Conservation (phyloP, 2,329 filamentous ascomycete species). For the Aspergillus sp. region DNA sequence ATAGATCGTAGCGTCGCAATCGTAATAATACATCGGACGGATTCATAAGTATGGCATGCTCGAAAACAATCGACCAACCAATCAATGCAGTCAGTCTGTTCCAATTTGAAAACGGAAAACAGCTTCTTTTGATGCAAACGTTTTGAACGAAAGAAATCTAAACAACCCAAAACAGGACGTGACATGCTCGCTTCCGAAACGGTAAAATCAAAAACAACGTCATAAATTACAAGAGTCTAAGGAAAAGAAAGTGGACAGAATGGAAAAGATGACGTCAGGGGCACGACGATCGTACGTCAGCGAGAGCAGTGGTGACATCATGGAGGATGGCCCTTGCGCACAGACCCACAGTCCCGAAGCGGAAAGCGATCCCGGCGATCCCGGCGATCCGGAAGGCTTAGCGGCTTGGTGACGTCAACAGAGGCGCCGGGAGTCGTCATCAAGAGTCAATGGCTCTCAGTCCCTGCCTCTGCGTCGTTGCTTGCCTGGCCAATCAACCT, state of each 20-base stretch:
- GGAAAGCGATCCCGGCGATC: constrained; percentile 12
- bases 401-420: too few species aligned
- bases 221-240: not conserved
- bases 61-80: too few species aligned
- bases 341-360: constrained; percentile 6
- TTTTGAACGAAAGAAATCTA: not conserved
- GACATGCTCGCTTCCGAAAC: too few species aligned
- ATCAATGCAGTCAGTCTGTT: too few species aligned
- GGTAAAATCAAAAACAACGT: not conserved
- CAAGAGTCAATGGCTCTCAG: constrained; percentile 11
- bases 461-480: constrained; percentile 33
- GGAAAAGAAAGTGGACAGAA: not conserved
- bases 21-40: too few species aligned
- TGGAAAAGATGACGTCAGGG: constrained; percentile 7
- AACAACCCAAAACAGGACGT: not conserved
- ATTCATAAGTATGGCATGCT: too few species aligned
- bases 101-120: not conserved
- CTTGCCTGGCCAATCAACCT: constrained; percentile 72
- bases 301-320: constrained; percentile 12
- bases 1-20: too few species aligned
- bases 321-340: constrained; percentile 5
- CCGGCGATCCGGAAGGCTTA: too few species aligned
- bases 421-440: constrained; percentile 12
- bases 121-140: not conserved
- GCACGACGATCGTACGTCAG: not conserved